Evolutionary conservation across 306 rosid genomes (phyloP), one percentile per base, ranked within the genome.

Genomic region (Trifolium repens): DNA sequence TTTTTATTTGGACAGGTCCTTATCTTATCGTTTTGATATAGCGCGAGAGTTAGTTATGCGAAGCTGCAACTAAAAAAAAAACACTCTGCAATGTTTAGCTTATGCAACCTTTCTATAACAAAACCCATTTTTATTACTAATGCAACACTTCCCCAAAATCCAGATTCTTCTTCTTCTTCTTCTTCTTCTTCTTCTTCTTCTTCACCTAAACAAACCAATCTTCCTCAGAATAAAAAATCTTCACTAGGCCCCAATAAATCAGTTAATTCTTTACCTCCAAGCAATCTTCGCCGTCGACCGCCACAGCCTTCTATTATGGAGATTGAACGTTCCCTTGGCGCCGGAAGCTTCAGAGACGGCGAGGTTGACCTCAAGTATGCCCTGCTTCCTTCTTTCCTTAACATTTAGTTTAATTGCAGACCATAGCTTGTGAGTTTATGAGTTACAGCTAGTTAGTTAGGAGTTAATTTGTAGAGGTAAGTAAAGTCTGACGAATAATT

Each of bases 281-380:
- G 42, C 60, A 83, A 35, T 59, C 75, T 66, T 49, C 75, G 37
- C 12, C 62, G 13, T 66, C 77, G 74, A 46, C 78, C 79, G 0
- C 88, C 78, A 11, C 89, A 63, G 4, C 94, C 91, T 37, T 67
- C 94, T 3, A 86, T 87, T 4, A 67, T 84, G 57, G 86, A 89
- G 78, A 82, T 94, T 40, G 91, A 94, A 74, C 94, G 96, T 44
- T 84, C 87, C 14, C 81, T 91, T 8, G 93, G 98, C 0, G 96
- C 88, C 1, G 98, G 98, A 59, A 89, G 98, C 73, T 94, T 90
- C 76, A 85, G 97, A 27, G 96, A 94, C 65, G 69, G 84, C 40
- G 90, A 89, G 54, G 85, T 85, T 9, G 44, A 66, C n/a, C 59
- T 64, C 57, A 78, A 71, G 97, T 79, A 82, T 19, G 76, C 57